These are phyloP conservation scores for Tetrapisispora pingtungensis DNA, from an alignment of 805 yeast species.

Conservation along the genomic window DNA sequence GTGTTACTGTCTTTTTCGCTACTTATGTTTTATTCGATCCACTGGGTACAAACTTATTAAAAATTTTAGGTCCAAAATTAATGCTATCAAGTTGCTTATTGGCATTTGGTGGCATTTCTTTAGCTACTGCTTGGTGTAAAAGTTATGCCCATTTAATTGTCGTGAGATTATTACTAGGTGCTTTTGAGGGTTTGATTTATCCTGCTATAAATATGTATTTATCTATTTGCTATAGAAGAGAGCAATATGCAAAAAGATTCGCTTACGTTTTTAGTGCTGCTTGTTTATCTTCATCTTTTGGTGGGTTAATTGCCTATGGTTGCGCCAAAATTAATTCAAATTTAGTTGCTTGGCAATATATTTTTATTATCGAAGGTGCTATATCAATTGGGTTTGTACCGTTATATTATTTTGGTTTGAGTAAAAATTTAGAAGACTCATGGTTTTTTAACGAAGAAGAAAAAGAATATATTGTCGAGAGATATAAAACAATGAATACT, in stretches of 20 bases:
- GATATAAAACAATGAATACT: slow-evolving; percentile 30
- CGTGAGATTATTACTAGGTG: slow-evolving; percentile 41
- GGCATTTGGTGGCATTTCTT: slow-evolving; percentile 33
- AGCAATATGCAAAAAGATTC: slow-evolving; percentile 39
- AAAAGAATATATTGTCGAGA: slow-evolving; percentile 27
- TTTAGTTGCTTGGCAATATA: slow-evolving; percentile 41
- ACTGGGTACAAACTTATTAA: slow-evolving; percentile 32
- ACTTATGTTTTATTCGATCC: slow-evolving; percentile 35
- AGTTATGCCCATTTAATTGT: slow-evolving; percentile 36
- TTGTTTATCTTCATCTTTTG: slow-evolving; percentile 45
- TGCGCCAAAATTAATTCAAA: slow-evolving; percentile 34
- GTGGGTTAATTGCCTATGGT: slow-evolving; percentile 44
- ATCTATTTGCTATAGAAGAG: slow-evolving; percentile 38
- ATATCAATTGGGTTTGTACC: slow-evolving; percentile 33
- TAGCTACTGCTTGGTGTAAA: slow-evolving; percentile 35
- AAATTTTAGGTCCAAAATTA: slow-evolving; percentile 31
- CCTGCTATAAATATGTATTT: slow-evolving; percentile 40
- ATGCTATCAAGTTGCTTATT: slow-evolving; percentile 28
- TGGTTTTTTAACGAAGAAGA: slow-evolving; percentile 36
- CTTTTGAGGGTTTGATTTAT: slow-evolving; percentile 42
- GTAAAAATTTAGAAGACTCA: slow-evolving; percentile 31
- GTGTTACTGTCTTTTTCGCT: slow-evolving; percentile 37
- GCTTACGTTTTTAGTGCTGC: slow-evolving; percentile 43
- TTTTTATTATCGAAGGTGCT: slow-evolving; percentile 42
- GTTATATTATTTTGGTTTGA: slow-evolving; percentile 30